Percentiles rank a stretch among this genome's conserved stretches.
phyloP scores from a whole-genome alignment of 225 moss, liverwort and hornwort species.

The Antitrichia curtipendula region DNA sequence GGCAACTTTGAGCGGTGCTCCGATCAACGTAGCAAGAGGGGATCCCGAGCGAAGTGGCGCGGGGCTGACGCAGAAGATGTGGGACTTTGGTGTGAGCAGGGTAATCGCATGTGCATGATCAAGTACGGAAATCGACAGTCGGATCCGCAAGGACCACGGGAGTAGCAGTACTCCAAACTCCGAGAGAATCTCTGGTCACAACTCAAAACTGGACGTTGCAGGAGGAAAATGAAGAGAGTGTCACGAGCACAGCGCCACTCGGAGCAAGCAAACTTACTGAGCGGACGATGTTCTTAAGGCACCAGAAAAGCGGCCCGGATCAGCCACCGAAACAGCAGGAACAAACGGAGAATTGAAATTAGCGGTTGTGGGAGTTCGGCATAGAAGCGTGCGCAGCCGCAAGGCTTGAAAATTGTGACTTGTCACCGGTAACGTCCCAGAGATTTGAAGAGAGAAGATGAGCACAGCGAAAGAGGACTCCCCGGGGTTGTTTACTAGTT shows the following conservation, averaged over 20 bases:
- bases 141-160: background rate
- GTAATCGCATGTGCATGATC: background rate
- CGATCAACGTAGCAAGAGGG: background rate
- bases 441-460: slow-evolving; percentile 28
- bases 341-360: background rate
- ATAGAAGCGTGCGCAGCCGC: slow-evolving; percentile 8
- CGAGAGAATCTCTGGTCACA: background rate
- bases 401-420: background rate
- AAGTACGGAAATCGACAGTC: background rate
- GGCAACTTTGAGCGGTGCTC: background rate
- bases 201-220: background rate
- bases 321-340: background rate
- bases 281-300: background rate
- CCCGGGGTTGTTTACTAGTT: background rate
- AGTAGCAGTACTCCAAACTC: background rate
- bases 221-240: slow-evolving; percentile 2
- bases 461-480: slow-evolving; percentile 14
- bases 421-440: background rate
- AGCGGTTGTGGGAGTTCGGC: slow-evolving; percentile 19
- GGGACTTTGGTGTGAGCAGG: background rate
- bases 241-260: background rate
- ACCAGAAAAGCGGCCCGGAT: background rate
- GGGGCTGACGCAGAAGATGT: background rate
- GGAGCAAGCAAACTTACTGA: background rate
- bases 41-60: background rate